Evolutionary conservation across 1,284 basidiomycete genomes (phyloP).

Genomic region (Ceratobasidium sp.): DNA sequence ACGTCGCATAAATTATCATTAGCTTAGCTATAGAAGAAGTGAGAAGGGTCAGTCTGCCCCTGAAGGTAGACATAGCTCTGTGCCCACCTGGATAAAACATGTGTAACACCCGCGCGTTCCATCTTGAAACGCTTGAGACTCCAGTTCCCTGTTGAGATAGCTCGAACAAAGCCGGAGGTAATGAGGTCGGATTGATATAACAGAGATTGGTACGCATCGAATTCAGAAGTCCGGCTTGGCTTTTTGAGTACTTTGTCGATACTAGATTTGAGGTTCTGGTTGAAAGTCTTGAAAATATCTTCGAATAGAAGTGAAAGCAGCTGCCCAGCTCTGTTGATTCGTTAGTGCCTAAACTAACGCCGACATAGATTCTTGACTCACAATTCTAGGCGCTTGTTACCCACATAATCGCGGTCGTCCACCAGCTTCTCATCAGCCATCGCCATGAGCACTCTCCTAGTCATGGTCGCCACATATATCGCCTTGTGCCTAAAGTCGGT

Average conservation of each 20-base stretch:
- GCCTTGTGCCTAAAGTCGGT: conserved; percentile 96
- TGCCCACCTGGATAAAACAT: conserved; percentile 74
- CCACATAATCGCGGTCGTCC: conserved; percentile 99
- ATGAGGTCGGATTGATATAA: conserved; percentile 94
- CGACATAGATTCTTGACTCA: conserved; percentile 58
- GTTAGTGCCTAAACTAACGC: neutral
- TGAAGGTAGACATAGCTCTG: too few relatives aligned
- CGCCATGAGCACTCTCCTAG: conserved; percentile 93
- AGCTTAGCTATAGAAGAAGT: neutral
- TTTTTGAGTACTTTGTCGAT: conserved; percentile 99
- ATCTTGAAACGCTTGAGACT: conserved; percentile 99
- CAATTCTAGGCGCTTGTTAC: conserved; percentile 98
- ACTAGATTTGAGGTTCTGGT: conserved; percentile 92
- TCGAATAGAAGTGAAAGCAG: conserved; percentile 95
- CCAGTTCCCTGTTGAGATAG: conserved; percentile 99
- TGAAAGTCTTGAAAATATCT: conserved; percentile 99
- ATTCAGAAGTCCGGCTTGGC: conserved; percentile 92
- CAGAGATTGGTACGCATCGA: conserved; percentile 95
- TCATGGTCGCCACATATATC: conserved; percentile 98
- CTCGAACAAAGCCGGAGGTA: conserved; percentile 95
- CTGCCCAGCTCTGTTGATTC: conserved; percentile 83
- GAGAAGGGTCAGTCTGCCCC: neutral
- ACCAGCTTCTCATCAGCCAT: conserved; percentile 98
- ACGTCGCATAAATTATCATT: conserved; percentile 51
- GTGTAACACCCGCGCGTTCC: conserved; percentile 98